Base-by-base conservation (phyloP, 23 red algal species). In the Agarophyton chilense region DNA sequence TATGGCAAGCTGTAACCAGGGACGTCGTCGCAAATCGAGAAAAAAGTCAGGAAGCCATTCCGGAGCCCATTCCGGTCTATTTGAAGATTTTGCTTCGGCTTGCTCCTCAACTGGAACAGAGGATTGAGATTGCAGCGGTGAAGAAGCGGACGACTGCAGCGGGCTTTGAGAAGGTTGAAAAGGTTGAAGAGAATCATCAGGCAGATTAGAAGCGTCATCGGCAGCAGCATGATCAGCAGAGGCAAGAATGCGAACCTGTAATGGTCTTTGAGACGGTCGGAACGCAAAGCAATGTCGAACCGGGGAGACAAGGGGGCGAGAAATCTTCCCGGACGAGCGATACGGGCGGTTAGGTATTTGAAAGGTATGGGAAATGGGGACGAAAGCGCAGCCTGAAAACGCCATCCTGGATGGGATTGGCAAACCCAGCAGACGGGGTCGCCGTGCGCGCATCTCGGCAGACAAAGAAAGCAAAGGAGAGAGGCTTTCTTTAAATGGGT, bases 1-100 rank as follows among this genome's bases (percentile, higher is more conserved):
- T 34, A 94, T 75, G 33, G 85, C 80, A 31, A 94, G 80, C 79
- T 98, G 95, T 49, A 94, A 62, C 90, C 90, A 90, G n/a, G 95
- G 95, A 17, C 88, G 87, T 18, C 25, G 25, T 22, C 62, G 54
- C 14, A 95, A 11, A 19, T 94, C 50, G 32, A 94, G 55, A 61
- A 95, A 77, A 42, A 79, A 52, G 25, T 72, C 82, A 9, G 77
- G 84, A 10, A 95, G 21, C 93, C 93, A 95, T 44, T 58, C 40
- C 19, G 93, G 93, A 0, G 93, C 93, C 92, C 92, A 94, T 22
- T 86, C 11, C 26, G 92, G 92, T 77, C 92, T 57, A 12, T 28
- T 22, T 10, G 35, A 6, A 13, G 14, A 5, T 1, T 53, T 41
- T 1, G 42, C 8, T 16, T 86, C 64, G 19, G 68, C 4, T 26